These are phyloP conservation scores for Noccaea caerulescens DNA, from an alignment of 345 rosid species.

Conservation along the genomic window DNA sequence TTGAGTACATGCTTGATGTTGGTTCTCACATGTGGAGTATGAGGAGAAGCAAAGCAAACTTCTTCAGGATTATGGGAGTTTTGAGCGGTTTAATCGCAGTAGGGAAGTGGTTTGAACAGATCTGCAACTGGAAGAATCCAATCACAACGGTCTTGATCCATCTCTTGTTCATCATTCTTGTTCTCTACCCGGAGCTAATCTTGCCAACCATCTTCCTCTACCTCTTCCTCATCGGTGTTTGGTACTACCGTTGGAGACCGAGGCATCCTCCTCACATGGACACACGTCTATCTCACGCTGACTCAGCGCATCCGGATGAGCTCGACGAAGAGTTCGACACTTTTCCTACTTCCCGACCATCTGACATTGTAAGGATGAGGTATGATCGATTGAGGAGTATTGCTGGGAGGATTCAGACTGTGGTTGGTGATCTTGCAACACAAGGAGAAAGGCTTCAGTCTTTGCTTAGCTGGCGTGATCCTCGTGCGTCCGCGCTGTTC, in stretches of 20 bases:
- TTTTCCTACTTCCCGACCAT: constrained; percentile 74
- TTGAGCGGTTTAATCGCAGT: constrained; percentile 76
- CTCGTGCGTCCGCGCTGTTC: constrained; percentile 81
- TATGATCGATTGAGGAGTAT: constrained; percentile 89
- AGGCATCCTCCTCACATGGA: constrained; percentile 98
- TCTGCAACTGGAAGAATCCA: constrained; percentile 90
- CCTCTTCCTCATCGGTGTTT: constrained; percentile 87
- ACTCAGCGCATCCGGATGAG: constrained; percentile 81
- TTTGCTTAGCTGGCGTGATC: constrained; percentile 93
- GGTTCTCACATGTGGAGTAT: constrained; percentile 99
- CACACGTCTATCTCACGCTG: constrained; percentile 91
- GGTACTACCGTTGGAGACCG: constrained; percentile 94
- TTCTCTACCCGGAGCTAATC: constrained; percentile 85
- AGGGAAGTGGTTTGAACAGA: constrained; percentile 94
- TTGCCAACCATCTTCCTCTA: constrained; percentile 87
- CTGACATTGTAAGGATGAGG: constrained; percentile 80
- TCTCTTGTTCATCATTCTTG: constrained; percentile 81
- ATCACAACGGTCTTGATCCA: constrained; percentile 87
- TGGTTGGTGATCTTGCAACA: constrained; percentile 92
- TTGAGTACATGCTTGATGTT: constrained; percentile 93
- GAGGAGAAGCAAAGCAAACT: constrained; percentile 97
- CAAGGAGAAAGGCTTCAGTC: constrained; percentile 95
- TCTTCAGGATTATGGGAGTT: constrained; percentile 86
- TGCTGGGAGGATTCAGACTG: constrained; percentile 92
- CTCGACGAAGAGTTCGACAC: constrained; percentile 93